A percentile compares a stretch with the other conserved stretches of the same genome.
Conservation (phyloP, 169 alveolate species). For the Cryptosporidium sp. region DNA sequence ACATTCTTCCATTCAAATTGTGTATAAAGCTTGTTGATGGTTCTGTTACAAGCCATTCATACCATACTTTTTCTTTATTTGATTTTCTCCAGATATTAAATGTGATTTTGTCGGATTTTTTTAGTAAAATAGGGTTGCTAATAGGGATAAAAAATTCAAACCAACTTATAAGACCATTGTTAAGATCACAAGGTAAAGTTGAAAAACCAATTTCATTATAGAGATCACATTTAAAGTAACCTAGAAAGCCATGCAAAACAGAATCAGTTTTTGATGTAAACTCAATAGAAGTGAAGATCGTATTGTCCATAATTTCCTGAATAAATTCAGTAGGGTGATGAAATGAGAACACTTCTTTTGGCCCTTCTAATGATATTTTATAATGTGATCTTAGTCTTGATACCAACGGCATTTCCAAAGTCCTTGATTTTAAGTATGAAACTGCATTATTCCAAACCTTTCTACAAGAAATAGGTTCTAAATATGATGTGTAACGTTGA, state of each 20-base stretch:
- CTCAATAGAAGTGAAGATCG: slow-evolving; percentile 10
- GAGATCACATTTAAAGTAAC: slow-evolving; percentile 82
- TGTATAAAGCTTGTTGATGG: slow-evolving; percentile 62
- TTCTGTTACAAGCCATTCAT: slow-evolving; percentile 83
- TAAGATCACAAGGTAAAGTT: slow-evolving; percentile 80
- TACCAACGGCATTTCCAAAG: slow-evolving; percentile 82
- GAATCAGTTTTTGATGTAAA: slow-evolving; percentile 64
- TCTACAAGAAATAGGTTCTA: slow-evolving; percentile 84
- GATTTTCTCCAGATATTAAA: slow-evolving; percentile 82
- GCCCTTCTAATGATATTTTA: slow-evolving; percentile 76
- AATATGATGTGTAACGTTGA: slow-evolving; percentile 78
- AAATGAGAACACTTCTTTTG: slow-evolving; percentile 80
- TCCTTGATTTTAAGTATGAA: slow-evolving; percentile 4
- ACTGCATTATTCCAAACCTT: slow-evolving; percentile 78
- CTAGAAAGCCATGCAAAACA: slow-evolving; percentile 84
- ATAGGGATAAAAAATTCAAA: slow-evolving; percentile 88
- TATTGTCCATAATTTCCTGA: slow-evolving; percentile 11
- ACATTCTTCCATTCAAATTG: slow-evolving; percentile 70
- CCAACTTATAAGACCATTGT: slow-evolving; percentile 85
- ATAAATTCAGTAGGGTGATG: slow-evolving; percentile 77
- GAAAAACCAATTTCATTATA: slow-evolving; percentile 80
- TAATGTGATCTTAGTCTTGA: slow-evolving; percentile 74
- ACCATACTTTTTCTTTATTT: slow-evolving; percentile 83
- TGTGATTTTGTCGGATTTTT: slow-evolving; percentile 68
- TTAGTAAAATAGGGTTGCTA: slow-evolving; percentile 77